A percentile compares a stretch with the other conserved stretches of the same genome.
Conservation (phyloP, 106 monocot species). For the Apostasia shenzhenica region DNA sequence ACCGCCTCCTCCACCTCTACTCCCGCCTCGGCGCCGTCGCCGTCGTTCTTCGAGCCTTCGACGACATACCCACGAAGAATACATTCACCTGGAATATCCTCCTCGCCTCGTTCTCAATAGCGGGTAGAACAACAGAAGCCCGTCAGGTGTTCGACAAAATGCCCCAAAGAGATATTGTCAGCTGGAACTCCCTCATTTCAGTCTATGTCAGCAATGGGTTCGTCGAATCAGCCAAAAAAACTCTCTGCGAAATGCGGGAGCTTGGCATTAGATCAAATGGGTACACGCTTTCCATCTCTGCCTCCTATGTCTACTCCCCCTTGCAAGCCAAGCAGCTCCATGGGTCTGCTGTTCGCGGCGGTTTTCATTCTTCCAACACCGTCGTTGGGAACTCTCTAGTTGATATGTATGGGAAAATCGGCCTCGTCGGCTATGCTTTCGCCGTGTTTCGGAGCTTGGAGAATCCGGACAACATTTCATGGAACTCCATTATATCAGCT, state of each 20-base stretch:
- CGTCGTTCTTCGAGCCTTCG: slow-evolving; percentile 17
- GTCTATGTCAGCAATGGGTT: slow-evolving; percentile 17
- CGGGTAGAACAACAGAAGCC: slow-evolving; percentile 21
- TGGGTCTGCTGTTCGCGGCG: slow-evolving; percentile 25
- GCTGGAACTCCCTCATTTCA: slow-evolving; percentile 58
- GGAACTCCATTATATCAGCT: slow-evolving; percentile 65
- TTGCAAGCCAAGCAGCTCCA: slow-evolving; percentile 56
- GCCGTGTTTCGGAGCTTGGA: slow-evolving; percentile 39
- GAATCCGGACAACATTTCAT: slow-evolving; percentile 53
- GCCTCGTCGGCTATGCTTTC: slow-evolving; percentile 29
- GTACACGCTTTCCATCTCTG: slow-evolving; percentile 51
- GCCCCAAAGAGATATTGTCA: slow-evolving; percentile 43
- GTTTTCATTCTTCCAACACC: slow-evolving; percentile 20
- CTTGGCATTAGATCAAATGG: slow-evolving; percentile 22
- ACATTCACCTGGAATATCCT: slow-evolving; percentile 50
- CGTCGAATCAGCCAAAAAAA: slow-evolving; percentile 7
- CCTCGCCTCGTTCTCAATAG: slow-evolving; percentile 9
- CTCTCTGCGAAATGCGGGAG: slow-evolving; percentile 34
- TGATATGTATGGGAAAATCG: slow-evolving; percentile 59
- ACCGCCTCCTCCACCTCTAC: slow-evolving; percentile 49
- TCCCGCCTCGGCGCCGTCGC: slow-evolving; percentile 16
- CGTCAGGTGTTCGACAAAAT: slow-evolving; percentile 47
- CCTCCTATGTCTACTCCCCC: slow-evolving; percentile 20
- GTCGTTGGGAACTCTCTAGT: slow-evolving; percentile 67
- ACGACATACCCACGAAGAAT: slow-evolving; percentile 35